Base-by-base conservation (phyloP, 192 early-diverging fungal genomes). In the Blastocladiella britannica region DNA sequence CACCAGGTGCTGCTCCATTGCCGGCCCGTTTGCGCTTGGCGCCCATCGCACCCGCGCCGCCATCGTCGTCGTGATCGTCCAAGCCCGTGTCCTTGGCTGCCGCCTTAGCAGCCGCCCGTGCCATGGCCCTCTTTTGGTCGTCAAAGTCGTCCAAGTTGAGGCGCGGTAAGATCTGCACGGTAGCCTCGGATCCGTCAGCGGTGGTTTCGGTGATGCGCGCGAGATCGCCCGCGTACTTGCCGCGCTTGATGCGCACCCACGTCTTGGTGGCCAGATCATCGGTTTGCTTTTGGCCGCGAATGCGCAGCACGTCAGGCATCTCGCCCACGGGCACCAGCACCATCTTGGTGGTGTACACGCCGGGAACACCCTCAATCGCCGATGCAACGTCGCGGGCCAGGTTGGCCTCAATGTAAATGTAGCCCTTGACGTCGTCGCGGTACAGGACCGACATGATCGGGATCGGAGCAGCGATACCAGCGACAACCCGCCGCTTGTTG, bases 161-260 rank as follows among this genome's bases (percentile, higher is more conserved):
- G 4, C 85, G 80, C 55, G 85, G 84, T n/a, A 89, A 71, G 47
- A 87, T 55, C 53, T 79, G 80, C 37, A 89, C 76, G 56, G 76
- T 76, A 7, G 75, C 78, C 0, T 67, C 56, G 51, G 86, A 84
- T 25, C 76, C 71, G 28, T 78, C 73, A 58, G 87, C 84, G 25
- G 81, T 63, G 24, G 85, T 72, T 28, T 72, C 75, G 26, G 73
- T 57, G 15, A 82, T 71, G 69, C 91, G 88, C 25, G 81, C 92
- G 61, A 98, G 67, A 70, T 98, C 95, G 43, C 87, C 89, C 5
- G 79, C 80, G 62, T 93, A 96, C 61, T 85, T 96, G 47, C 92
- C 95, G 59, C 84, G 81, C 61, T 84, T 85, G 47, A 94, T 77
- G 31, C 90, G 78, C 26, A 89, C 87, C 92, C 92, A 98, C 6